phyloP scores from a whole-genome alignment of 345 rosid species.

The Raphanus sativus region DNA sequence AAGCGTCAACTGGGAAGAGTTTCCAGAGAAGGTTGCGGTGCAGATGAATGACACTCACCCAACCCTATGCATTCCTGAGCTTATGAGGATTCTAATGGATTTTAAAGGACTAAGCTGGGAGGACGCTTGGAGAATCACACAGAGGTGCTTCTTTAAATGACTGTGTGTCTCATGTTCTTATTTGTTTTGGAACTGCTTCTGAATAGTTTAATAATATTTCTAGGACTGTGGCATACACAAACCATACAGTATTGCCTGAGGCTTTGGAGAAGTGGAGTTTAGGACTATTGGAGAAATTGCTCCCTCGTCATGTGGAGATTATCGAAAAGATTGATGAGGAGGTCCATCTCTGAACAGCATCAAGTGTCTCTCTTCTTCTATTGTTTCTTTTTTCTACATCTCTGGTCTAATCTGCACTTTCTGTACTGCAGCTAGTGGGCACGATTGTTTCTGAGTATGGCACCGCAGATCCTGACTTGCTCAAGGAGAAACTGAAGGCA shows the following conservation, averaged over 20 bases:
- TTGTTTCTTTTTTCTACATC: neutral
- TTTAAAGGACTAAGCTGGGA: slow-evolving; percentile 72
- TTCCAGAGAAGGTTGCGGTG: slow-evolving; percentile 79
- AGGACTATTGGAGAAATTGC: slow-evolving; percentile 69
- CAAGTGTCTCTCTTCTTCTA: slow-evolving; percentile 4
- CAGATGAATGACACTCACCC: slow-evolving; percentile 86
- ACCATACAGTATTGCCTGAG: slow-evolving; percentile 85
- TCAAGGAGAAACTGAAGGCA: slow-evolving; percentile 60
- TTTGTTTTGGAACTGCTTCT: neutral
- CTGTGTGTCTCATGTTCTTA: neutral
- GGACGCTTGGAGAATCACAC: slow-evolving; percentile 40
- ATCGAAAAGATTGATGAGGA: slow-evolving; percentile 82
- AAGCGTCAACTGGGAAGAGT: slow-evolving; percentile 59
- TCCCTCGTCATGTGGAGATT: slow-evolving; percentile 78
- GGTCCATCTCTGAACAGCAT: slow-evolving; percentile 44
- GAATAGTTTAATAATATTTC: neutral
- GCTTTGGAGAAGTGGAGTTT: slow-evolving; percentile 90
- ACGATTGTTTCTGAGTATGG: slow-evolving; percentile 67
- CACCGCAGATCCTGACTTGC: slow-evolving; percentile 46
- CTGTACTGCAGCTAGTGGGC: slow-evolving; percentile 50
- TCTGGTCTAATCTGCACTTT: slow-evolving; percentile 18
- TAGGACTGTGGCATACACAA: slow-evolving; percentile 84
- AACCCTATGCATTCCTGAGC: neutral
- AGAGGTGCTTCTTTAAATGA: neutral
- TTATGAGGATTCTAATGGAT: slow-evolving; percentile 74